Base-by-base conservation (phyloP, 208 protist species). In the Trypanosoma avium region DNA sequence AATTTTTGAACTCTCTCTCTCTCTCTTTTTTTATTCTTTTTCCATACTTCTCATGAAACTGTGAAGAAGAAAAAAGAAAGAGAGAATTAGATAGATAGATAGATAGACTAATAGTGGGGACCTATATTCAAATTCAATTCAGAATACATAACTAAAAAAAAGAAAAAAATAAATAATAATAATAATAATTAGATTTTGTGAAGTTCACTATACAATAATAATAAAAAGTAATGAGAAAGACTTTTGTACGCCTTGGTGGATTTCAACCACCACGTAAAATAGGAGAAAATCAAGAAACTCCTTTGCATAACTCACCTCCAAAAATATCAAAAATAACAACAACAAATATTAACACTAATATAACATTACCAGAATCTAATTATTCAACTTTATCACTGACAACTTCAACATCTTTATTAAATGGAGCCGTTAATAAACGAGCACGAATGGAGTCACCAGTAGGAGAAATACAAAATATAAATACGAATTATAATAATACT, bases 181-280 rank as follows among this genome's bases (percentile, higher is more conserved):
- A 52, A 35, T n/a, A 8, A 19, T 36, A 15, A 4, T 21, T 24
- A 8, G 24, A 47, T 61, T 46, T 27, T 22, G 2, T 55, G 0
- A n/a, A n/a, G n/a, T n/a, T n/a, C n/a, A n/a, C n/a, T n/a, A n/a
- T n/a, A n/a, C 52, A 52, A 49, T 33, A 26, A 35, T 9, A 38
- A 40, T n/a, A 10, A 59, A 70, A 35, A 53, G 26, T 1, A 30
- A 89, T 89, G 82, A 75, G 79, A 4, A 75, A 72, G 32, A 86
- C 73, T 22, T 12, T 82, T 17, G 55, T 81, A 9, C 53, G 63
- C 24, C 45, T 71, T 26, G 58, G 67, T 15, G 77, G 76, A 38
- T 89, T 89, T 69, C 66, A 81, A 15, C 70, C 82, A 1, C 82
- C 82, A 29, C 67, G 79, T 4, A 45, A 45, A 19, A 71, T 72